Conservation (phyloP, 2,329 filamentous ascomycete genomes). For the Diaporthe amygdali region DNA sequence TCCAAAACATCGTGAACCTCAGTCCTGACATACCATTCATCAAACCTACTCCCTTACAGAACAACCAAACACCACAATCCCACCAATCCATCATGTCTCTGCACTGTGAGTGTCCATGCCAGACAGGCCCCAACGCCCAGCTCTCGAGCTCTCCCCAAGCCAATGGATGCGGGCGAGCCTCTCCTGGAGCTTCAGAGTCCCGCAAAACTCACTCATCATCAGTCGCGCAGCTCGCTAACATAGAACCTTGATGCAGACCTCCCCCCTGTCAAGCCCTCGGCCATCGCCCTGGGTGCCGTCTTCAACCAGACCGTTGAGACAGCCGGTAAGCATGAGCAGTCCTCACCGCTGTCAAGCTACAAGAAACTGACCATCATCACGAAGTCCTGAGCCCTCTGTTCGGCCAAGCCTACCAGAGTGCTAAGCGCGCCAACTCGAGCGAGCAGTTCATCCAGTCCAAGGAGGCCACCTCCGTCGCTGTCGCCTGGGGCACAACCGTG, state of each 20-base stretch:
- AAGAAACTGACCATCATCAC: not conserved
- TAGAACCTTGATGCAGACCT: slow-evolving; percentile 49
- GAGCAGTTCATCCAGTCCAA: slow-evolving; percentile 95
- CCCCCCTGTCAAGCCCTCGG: slow-evolving; percentile 90
- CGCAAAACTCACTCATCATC: not conserved
- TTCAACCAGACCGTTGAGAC: slow-evolving; percentile 74
- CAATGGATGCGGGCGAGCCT: not conserved
- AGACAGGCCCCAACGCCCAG: not conserved
- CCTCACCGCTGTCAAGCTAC: not conserved
- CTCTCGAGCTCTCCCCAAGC: not conserved
- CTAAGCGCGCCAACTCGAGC: slow-evolving; percentile 89
- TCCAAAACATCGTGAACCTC: not conserved
- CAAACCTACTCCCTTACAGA: not conserved
- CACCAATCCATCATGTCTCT: slow-evolving; percentile 55
- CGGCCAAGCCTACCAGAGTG: slow-evolving; percentile 91
- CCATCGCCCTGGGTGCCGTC: slow-evolving; percentile 92
- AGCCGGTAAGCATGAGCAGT: slow-evolving; percentile 24
- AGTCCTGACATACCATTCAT: not conserved
- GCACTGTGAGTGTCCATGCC: slow-evolving; percentile 52
- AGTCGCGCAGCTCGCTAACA: slow-evolving; percentile 13
- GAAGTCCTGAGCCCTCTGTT: slow-evolving; percentile 85
- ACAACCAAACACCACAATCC: not conserved
- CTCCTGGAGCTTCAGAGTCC: not conserved
- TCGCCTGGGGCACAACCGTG: slow-evolving; percentile 71
- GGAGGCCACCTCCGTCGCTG: slow-evolving; percentile 86